A percentile compares a stretch with the other conserved stretches of the same genome.
Evolutionary conservation across 441 rosid species (phyloP).

Genomic region (Breynia disticha): DNA sequence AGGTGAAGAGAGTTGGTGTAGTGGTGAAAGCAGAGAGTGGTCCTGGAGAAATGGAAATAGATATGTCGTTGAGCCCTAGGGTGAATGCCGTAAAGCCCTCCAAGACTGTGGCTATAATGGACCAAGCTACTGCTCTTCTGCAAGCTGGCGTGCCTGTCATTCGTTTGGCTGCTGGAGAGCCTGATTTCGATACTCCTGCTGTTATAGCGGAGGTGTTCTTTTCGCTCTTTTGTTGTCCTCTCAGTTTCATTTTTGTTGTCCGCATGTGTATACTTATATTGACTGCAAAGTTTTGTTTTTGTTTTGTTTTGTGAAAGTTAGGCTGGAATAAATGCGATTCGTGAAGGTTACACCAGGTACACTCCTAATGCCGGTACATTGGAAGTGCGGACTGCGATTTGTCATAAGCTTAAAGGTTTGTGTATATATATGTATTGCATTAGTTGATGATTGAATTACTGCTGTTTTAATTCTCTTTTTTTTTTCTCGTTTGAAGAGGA

Average conservation of each 20-base stretch:
- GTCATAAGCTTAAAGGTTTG: slow-evolving; percentile 68
- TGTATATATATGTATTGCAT: background rate
- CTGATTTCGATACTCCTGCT: slow-evolving; percentile 90
- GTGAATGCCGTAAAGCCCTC: slow-evolving; percentile 82
- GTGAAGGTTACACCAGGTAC: slow-evolving; percentile 84
- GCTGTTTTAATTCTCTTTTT: background rate
- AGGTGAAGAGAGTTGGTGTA: slow-evolving; percentile 20
- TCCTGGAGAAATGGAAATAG: slow-evolving; percentile 40
- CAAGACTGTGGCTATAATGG: slow-evolving; percentile 85
- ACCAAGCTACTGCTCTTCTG: slow-evolving; percentile 78
- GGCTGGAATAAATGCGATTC: slow-evolving; percentile 94
- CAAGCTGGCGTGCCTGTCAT: slow-evolving; percentile 87
- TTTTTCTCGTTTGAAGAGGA: slow-evolving; percentile 42
- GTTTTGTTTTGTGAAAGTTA: slow-evolving; percentile 12
- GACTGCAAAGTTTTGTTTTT: too few relatives aligned
- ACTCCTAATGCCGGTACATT: slow-evolving; percentile 78
- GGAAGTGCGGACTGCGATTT: slow-evolving; percentile 75
- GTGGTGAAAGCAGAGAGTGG: slow-evolving; percentile 35
- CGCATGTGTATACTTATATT: background rate
- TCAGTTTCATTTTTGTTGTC: background rate
- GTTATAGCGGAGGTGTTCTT: slow-evolving; percentile 58
- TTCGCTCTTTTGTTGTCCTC: background rate
- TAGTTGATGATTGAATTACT: background rate
- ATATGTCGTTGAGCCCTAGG: slow-evolving; percentile 69
- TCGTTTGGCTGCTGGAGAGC: slow-evolving; percentile 92